These are phyloP conservation scores for Leptoxyphium fumago DNA, from an alignment of 2,329 filamentous ascomycete genomes.

Conservation along the genomic window DNA sequence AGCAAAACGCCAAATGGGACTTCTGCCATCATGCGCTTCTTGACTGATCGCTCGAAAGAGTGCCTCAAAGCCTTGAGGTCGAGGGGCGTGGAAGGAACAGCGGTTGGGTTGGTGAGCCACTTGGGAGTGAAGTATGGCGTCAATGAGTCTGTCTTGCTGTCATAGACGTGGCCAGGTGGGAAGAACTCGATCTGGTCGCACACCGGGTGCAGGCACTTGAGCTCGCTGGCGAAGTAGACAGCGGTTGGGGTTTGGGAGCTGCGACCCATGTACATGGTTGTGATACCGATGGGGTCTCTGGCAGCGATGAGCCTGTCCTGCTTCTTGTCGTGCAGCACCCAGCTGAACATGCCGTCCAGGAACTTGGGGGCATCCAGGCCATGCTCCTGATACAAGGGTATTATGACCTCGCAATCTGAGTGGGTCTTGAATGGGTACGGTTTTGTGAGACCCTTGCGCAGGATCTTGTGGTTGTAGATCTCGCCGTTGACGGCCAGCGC, in stretches of 20 bases:
- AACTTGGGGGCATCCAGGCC: slow-evolving; percentile 82
- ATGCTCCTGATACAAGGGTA: slow-evolving; percentile 88
- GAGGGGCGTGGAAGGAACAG: slow-evolving; percentile 63
- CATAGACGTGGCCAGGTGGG: slow-evolving; percentile 89
- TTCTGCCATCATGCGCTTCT: slow-evolving; percentile 96
- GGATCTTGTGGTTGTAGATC: slow-evolving; percentile 97
- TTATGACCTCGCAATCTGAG: slow-evolving; percentile 97
- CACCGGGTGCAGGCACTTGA: slow-evolving; percentile 83
- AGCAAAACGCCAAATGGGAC: slow-evolving; percentile 93
- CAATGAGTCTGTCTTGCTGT: slow-evolving; percentile 75
- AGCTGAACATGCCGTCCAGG: slow-evolving; percentile 99
- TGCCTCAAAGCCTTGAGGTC: slow-evolving; percentile 72
- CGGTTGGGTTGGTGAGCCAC: slow-evolving; percentile 71
- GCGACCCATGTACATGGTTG: slow-evolving; percentile 92
- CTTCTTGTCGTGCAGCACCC: slow-evolving; percentile 92
- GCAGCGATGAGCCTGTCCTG: slow-evolving; percentile 86
- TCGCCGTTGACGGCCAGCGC: slow-evolving; percentile 96
- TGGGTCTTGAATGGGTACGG: slow-evolving; percentile 96
- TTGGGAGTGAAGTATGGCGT: slow-evolving; percentile 82
- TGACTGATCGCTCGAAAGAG: slow-evolving; percentile 76
- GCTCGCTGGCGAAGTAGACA: slow-evolving; percentile 91
- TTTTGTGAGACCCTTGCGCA: slow-evolving; percentile 72
- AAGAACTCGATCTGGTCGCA: slow-evolving; percentile 93
- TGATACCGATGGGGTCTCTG: slow-evolving; percentile 91
- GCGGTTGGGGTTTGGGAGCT: slow-evolving; percentile 65